Evolutionary conservation across 164 flowering plant genomes (phyloP), one percentile per base, ranked within the genome.

Genomic region (Santalum album): DNA sequence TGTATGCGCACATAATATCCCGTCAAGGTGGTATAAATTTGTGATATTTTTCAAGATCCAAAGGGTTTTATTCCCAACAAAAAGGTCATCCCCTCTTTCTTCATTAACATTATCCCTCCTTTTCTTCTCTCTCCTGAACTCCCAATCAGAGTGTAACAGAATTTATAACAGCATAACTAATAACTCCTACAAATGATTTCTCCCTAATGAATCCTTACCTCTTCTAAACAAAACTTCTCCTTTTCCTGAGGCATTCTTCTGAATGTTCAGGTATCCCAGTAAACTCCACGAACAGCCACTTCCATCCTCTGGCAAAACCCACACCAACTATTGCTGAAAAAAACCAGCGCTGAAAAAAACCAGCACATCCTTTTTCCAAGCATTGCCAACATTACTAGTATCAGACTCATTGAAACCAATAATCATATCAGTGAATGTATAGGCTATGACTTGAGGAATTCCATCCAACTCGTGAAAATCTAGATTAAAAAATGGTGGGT

Each of bases 231-330:
- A 35, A 14, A 65, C 49, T 54, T 72, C 61, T 16, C 45, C 68
- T 35, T 66, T 61, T 58, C 40, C 53, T 55, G 72, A 53, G 62
- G 61, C 74, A 62, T 59, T 62, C 56, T 65, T 63, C 63, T 73
- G 54, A 58, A 58, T 56, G 43, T 52, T 70, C 36, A 47, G 45
- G 62, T 81, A 81, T 22, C 79, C 83, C 61, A 73, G 69, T 79
- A 74, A 25, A 87, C 91, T 74, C 89, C 98, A 57, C 91, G 89
- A 64, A 92, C 86, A 65, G 83, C 78, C 27, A 89, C 60, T 65
- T 88, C 96, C 90, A 83, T 89, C 69, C 90, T 72, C 69, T 76
- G 90, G 64, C 96, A 92, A 76, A 89, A 92, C 16, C 89, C 98
- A 69, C 98, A 92, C 95, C 95, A 92, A 62, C 62, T 73, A 61